Conservation (phyloP, 371 early-diverging fungal species). For the Mortierella sp. region DNA sequence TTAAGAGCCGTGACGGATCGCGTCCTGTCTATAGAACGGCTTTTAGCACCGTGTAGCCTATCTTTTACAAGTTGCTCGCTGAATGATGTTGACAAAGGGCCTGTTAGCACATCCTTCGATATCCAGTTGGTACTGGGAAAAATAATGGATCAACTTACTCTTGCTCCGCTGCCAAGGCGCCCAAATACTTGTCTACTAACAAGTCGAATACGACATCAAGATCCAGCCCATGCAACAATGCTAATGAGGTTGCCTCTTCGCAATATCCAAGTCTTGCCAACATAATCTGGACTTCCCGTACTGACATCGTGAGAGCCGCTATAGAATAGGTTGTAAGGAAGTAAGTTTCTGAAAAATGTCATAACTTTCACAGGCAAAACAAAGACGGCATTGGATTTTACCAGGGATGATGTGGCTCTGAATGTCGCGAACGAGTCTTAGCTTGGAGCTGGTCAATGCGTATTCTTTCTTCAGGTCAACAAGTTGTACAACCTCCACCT, state of each 20-base stretch:
- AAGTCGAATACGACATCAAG: constrained; percentile 27
- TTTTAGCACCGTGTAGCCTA: constrained; percentile 8
- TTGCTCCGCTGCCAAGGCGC: constrained; percentile 22
- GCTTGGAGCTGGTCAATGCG: constrained; percentile 29
- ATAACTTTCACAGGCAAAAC: too few relatives aligned
- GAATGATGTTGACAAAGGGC: too few relatives aligned
- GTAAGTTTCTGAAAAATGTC: too few relatives aligned
- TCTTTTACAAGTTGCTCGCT: constrained; percentile 22
- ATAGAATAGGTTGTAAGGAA: background rate
- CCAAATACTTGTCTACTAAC: constrained; percentile 35
- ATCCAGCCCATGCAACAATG: constrained; percentile 16
- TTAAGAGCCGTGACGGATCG: constrained; percentile 15
- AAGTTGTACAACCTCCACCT: constrained; percentile 20
- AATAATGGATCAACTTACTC: constrained; percentile 40
- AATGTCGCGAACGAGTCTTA: constrained; percentile 19
- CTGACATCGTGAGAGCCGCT: constrained; percentile 21
- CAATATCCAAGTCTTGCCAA: constrained; percentile 26
- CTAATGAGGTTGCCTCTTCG: constrained; percentile 37
- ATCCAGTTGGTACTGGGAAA: too few relatives aligned
- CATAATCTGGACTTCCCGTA: constrained; percentile 23
- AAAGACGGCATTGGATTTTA: too few relatives aligned
- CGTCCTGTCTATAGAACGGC: constrained; percentile 7
- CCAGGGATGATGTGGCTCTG: constrained; percentile 18
- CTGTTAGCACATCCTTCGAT: too few relatives aligned
- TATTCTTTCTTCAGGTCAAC: constrained; percentile 32